Evolutionary conservation across 768 basidiomycete species (phyloP).

Genomic region (Mycena floridula): DNA sequence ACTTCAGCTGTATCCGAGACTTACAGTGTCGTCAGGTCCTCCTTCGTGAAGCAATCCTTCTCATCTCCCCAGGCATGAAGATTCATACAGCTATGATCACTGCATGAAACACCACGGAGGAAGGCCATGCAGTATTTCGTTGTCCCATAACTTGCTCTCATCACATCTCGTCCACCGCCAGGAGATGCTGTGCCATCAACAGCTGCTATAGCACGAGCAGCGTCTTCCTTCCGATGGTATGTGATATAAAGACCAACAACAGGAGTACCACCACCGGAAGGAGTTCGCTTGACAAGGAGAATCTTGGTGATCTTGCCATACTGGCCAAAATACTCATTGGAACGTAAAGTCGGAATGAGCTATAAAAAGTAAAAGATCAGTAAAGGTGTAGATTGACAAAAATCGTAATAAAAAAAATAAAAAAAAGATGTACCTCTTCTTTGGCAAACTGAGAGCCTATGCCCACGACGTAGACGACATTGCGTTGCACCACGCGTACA

Average conservation of each 20-base stretch:
- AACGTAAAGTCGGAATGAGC: conserved; percentile 90
- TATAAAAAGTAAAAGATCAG: conserved; percentile 24
- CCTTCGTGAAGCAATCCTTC: conserved; percentile 95
- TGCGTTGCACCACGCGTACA: conserved; percentile 94
- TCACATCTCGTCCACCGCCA: conserved; percentile 80
- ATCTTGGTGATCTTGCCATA: conserved; percentile 98
- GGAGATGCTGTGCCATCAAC: conserved; percentile 91
- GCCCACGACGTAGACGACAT: conserved; percentile 93
- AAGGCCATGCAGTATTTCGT: conserved; percentile 98
- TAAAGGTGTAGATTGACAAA: conserved; percentile 9
- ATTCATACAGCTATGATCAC: conserved; percentile 88
- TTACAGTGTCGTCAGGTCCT: conserved; percentile 89
- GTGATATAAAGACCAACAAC: conserved; percentile 96
- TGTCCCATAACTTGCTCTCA: conserved; percentile 93
- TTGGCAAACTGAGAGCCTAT: conserved; percentile 92
- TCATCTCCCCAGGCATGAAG: conserved; percentile 99
- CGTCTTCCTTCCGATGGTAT: conserved; percentile 91
- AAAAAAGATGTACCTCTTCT: conserved; percentile 66
- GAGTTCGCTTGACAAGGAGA: conserved; percentile 82
- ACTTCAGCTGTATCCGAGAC: conserved; percentile 14
- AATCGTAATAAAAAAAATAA: conserved; percentile 6
- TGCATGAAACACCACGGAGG: conserved; percentile 77
- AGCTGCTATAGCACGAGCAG: conserved; percentile 85
- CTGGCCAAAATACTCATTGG: conserved; percentile 95
- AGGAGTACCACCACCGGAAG: conserved; percentile 64